phyloP scores from a whole-genome alignment of 1,139 yeast species.

The Candida glucosophila region DNA sequence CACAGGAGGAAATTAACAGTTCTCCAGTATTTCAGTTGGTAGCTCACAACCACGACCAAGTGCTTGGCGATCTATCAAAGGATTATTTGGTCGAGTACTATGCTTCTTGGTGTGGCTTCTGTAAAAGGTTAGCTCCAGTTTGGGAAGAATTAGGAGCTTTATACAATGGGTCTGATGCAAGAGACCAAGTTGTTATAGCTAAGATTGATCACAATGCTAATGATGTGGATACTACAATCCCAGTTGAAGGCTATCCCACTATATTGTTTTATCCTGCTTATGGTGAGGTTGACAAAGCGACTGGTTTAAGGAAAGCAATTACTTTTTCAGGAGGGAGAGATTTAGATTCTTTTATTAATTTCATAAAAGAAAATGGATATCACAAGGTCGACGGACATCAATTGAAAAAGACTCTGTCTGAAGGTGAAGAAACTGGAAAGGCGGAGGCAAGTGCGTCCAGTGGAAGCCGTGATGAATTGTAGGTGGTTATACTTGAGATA shows the following conservation, averaged over 20 bases:
- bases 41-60: conserved; percentile 70
- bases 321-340: conserved; percentile 67
- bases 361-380: conserved; percentile 60
- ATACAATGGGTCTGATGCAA: conserved; percentile 41
- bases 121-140: conserved; percentile 89
- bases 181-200: conserved; percentile 61
- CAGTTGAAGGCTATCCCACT: conserved; percentile 90
- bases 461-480: conserved; percentile 37
- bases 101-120: conserved; percentile 99
- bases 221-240: conserved; percentile 63
- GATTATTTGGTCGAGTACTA: conserved; percentile 91
- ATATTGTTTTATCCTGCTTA: conserved; percentile 82
- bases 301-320: conserved; percentile 55
- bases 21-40: conserved; percentile 73
- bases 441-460: conserved; percentile 16
- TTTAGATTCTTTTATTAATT: conserved; percentile 59
- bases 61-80: conserved; percentile 60
- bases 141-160: conserved; percentile 81
- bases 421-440: too few relatives aligned
- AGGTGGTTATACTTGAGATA: too few relatives aligned
- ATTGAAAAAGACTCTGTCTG: conserved; percentile 11
- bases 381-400: conserved; percentile 45
- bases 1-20: conserved; percentile 55
- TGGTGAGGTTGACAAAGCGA: conserved; percentile 57
- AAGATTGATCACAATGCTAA: conserved; percentile 84